Percentiles rank a stretch among this genome's conserved stretches.
Evolutionary conservation across 805 yeast species (phyloP).

Genomic region (Lipomyces mesembrius): DNA sequence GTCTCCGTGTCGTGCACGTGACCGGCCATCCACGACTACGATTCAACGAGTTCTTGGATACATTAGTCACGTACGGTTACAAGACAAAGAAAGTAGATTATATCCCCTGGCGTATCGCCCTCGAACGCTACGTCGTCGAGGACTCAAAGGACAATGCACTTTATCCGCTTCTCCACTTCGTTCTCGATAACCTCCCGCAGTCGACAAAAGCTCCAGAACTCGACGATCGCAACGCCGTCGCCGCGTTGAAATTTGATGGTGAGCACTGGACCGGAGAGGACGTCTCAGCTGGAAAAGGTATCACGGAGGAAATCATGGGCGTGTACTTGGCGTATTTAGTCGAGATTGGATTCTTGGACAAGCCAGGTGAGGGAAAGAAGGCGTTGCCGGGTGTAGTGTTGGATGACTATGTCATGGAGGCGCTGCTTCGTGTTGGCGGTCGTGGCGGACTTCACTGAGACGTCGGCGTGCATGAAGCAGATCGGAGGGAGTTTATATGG

Average conservation of each 20-base stretch:
- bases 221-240: conserved; percentile 82
- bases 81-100: conserved; percentile 65
- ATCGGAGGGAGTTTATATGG: no score
- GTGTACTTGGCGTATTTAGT: conserved; percentile 79
- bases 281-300: conserved; percentile 72
- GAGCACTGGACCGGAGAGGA: conserved; percentile 66
- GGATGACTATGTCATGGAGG: conserved; percentile 48
- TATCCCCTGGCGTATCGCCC: conserved; percentile 72
- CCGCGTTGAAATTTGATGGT: conserved; percentile 65
- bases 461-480: no score
- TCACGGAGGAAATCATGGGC: conserved; percentile 68
- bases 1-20: conserved; percentile 84
- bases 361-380: conserved; percentile 54
- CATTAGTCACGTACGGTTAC: conserved; percentile 75
- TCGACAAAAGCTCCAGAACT: conserved; percentile 94
- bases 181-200: conserved; percentile 86
- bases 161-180: conserved; percentile 92
- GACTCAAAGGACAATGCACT: conserved; percentile 72
- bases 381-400: conserved; percentile 63
- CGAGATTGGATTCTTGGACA: conserved; percentile 77
- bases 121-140: conserved; percentile 78
- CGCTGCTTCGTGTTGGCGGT: conserved; percentile 49
- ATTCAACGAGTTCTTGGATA: conserved; percentile 73
- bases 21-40: conserved; percentile 93
- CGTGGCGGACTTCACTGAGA: conserved; percentile 40